Base-by-base conservation (phyloP, 495 filamentous ascomycete genomes). In the Neurospora sp. region DNA sequence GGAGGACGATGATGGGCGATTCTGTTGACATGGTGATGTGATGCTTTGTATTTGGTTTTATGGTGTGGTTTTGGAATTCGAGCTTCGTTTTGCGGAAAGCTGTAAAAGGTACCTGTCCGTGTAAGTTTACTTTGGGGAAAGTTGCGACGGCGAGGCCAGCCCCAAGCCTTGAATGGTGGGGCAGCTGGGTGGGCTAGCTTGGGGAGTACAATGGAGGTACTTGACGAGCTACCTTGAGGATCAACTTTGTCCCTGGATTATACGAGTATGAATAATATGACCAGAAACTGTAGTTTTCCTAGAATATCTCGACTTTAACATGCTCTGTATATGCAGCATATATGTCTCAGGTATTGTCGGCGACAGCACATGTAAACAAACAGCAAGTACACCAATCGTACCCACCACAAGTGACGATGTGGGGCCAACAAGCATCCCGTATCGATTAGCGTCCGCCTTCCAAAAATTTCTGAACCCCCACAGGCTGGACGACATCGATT, bases 1-100 rank as follows among this genome's bases (percentile, higher is more conserved):
- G 96, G 42, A 99, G 87, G 59, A 91, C 87, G 73, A 65, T 3
- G 53, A 94, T 76, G 37, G 85, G 73, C 22, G 71, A 84, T 73
- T 86, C 79, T 14, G 87, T 83, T 37, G 86, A 81, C 81, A 88
- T 89, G 53, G 31, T 81, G 44, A 69, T 68, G 20, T 45, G 20
- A 4, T 53, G 42, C 42, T n/a, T 7, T 53, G 4, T 20, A 4
- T 45, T n/a, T 69, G 38, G 16, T 39, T 39, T 31, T 39, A 68
- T 70, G 70, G 8, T 68, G 71, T 73, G 14, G 53, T 75, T 73
- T 37, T 22, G n/a, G 27, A 27, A 27, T 27, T 27, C 27, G 27
- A 27, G 27, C 27, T 38, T 20, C 35, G 47, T 6, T 61, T 61
- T 35, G 27, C 3, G 14, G 53, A 65, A 65, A 65, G 53, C 53